A percentile compares a stretch with the other conserved stretches of the same genome.
Conservation (phyloP, 352 stramenopile species). For the Blastocystis sp. region DNA sequence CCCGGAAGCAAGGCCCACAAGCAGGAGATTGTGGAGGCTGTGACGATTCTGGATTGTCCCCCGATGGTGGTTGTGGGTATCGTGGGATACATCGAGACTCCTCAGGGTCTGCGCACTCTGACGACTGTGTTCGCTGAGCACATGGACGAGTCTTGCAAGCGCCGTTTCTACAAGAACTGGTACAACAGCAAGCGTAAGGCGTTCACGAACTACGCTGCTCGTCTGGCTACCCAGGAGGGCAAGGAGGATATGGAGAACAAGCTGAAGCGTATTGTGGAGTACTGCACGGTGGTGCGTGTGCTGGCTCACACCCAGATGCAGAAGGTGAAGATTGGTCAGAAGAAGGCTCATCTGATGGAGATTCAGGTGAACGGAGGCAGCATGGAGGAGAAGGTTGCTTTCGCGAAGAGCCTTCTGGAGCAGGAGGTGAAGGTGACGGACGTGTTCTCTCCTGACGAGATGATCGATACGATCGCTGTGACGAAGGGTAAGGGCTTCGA, state of each 20-base stretch:
- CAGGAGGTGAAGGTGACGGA: conserved; percentile 90
- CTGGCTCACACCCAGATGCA: conserved; percentile 97
- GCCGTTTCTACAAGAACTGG: conserved; percentile 99
- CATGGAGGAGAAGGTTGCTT: conserved; percentile 95
- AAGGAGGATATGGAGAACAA: conserved; percentile 84
- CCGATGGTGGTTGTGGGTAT: conserved; percentile 98
- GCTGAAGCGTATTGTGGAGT: conserved; percentile 98
- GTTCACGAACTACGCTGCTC: conserved; percentile 99
- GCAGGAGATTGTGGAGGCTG: conserved; percentile 98
- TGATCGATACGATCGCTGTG: conserved; percentile 93
- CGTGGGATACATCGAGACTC: conserved; percentile 98
- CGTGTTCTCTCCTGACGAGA: conserved; percentile 90
- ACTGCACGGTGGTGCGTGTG: conserved; percentile 96
- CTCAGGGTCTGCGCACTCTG: conserved; percentile 88
- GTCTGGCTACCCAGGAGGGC: conserved; percentile 80
- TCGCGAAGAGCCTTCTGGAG: conserved; percentile 94
- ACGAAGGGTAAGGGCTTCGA: conserved; percentile 97
- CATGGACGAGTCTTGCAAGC: conserved; percentile 93
- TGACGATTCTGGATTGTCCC: conserved; percentile 96
- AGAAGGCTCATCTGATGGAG: conserved; percentile 99
- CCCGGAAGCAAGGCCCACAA: conserved; percentile 94
- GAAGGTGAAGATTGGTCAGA: conserved; percentile 96
- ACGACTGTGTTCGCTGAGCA: conserved; percentile 98
- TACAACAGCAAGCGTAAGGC: conserved; percentile 97
- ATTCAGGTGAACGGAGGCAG: conserved; percentile 98